phyloP scores from a whole-genome alignment of 2,329 filamentous ascomycete genomes.

The Trichoderma breve region DNA sequence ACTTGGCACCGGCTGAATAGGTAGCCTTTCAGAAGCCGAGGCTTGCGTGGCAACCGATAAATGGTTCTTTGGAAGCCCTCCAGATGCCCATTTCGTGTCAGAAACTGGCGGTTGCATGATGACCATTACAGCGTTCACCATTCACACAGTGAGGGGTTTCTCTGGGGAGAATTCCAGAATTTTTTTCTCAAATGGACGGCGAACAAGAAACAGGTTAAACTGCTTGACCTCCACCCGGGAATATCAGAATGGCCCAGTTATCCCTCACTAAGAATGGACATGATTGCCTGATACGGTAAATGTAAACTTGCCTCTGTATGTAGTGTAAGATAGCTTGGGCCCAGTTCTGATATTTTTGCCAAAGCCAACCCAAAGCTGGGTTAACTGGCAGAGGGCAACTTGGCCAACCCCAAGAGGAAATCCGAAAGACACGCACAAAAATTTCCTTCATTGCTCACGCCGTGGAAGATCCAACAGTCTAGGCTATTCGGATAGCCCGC shows the following conservation, averaged over 20 bases:
- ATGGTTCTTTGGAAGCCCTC: not conserved
- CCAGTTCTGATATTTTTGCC: not conserved
- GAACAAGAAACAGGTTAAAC: not conserved
- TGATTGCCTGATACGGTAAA: conserved; percentile 2
- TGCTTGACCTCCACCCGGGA: not conserved
- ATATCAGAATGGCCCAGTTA: not conserved
- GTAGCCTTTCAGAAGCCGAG: not conserved
- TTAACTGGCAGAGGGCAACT: not conserved
- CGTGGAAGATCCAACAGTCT: not conserved
- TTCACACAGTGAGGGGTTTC: not conserved
- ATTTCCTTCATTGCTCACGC: not conserved
- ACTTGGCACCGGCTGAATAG: not conserved
- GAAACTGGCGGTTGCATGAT: not conserved
- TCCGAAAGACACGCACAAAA: not conserved
- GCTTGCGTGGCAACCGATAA: not conserved
- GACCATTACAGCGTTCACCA: not conserved
- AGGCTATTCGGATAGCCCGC: not conserved
- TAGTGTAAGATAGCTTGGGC: not conserved
- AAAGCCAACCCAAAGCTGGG: not conserved
- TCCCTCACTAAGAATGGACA: not conserved
- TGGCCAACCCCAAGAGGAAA: not conserved
- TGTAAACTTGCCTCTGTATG: not conserved
- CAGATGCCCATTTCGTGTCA: not conserved
- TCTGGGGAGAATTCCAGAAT: not conserved
- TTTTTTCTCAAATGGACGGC: not conserved